Percentiles rank a stretch among this genome's conserved stretches.
These are phyloP conservation scores for Sporothrix luriei DNA, from an alignment of 2,329 filamentous ascomycete genomes.

Conservation along the genomic window DNA sequence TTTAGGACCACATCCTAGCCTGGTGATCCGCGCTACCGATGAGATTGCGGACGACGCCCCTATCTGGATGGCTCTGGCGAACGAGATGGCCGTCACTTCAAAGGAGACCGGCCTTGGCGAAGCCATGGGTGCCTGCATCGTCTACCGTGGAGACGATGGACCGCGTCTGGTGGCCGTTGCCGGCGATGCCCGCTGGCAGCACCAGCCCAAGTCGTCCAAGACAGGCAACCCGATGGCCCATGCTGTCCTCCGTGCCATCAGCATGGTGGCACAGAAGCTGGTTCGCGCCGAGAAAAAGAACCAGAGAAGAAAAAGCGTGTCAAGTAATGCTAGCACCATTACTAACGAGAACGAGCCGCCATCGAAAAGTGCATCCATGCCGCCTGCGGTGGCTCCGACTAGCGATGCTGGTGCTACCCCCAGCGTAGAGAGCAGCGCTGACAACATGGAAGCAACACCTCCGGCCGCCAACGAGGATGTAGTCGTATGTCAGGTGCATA, in stretches of 20 bases:
- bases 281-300: slow-evolving; percentile 57
- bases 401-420: neutral
- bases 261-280: slow-evolving; percentile 74
- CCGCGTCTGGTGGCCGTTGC: slow-evolving; percentile 69
- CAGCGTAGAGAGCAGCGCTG: neutral
- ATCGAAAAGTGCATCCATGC: neutral
- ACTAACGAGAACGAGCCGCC: slow-evolving; percentile 39
- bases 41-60: slow-evolving; percentile 67
- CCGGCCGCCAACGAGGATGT: neutral
- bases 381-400: neutral
- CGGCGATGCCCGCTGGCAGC: slow-evolving; percentile 72
- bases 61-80: slow-evolving; percentile 69
- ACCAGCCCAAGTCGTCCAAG: slow-evolving; percentile 50
- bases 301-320: slow-evolving; percentile 30
- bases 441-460: neutral
- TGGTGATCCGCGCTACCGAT: slow-evolving; percentile 69
- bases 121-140: slow-evolving; percentile 72
- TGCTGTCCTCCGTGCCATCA: slow-evolving; percentile 75
- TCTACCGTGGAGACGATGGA: slow-evolving; percentile 60
- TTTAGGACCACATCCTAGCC: slow-evolving; percentile 77
- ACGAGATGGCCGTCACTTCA: slow-evolving; percentile 63
- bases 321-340: neutral
- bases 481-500: slow-evolving; percentile 33
- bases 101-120: slow-evolving; percentile 64
- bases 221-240: slow-evolving; percentile 77